phyloP scores from a whole-genome alignment of 352 stramenopile genomes.

The Phytophthora rubi region DNA sequence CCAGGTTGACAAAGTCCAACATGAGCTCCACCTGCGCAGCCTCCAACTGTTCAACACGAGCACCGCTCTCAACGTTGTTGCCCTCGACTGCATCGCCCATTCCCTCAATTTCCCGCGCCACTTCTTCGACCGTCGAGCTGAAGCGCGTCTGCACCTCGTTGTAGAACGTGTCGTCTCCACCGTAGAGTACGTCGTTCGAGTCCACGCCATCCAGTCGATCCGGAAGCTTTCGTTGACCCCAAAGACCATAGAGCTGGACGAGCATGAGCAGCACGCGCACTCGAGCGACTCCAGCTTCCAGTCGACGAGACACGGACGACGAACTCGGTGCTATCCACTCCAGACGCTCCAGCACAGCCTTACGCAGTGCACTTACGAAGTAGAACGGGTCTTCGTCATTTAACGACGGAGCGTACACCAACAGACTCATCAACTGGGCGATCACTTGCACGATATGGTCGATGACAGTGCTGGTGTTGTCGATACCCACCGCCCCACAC shows the following conservation, averaged over 20 bases:
- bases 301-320: constrained; percentile 18
- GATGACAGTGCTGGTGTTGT: constrained; percentile 6
- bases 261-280: constrained; percentile 54
- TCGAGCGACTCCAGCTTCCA: constrained; percentile 30
- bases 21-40: constrained; percentile 57
- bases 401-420: constrained; percentile 81
- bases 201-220: constrained; percentile 58
- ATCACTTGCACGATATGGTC: constrained; percentile 46
- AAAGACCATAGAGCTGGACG: constrained; percentile 65
- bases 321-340: constrained; percentile 22
- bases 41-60: constrained; percentile 5
- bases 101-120: constrained; percentile 56
- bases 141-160: constrained; percentile 58
- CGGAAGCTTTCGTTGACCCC: constrained; percentile 57
- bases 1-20: constrained; percentile 67
- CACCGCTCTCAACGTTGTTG: neutral
- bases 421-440: constrained; percentile 57
- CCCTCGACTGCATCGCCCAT: constrained; percentile 14
- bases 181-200: constrained; percentile 89
- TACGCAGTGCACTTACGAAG: constrained; percentile 78
- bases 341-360: constrained; percentile 68
- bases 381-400: constrained; percentile 89
- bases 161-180: constrained; percentile 59
- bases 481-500: constrained; percentile 18
- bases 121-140: constrained; percentile 56